Conservation (phyloP, 2,329 filamentous ascomycete genomes). For the Sporothrix brasiliensis region DNA sequence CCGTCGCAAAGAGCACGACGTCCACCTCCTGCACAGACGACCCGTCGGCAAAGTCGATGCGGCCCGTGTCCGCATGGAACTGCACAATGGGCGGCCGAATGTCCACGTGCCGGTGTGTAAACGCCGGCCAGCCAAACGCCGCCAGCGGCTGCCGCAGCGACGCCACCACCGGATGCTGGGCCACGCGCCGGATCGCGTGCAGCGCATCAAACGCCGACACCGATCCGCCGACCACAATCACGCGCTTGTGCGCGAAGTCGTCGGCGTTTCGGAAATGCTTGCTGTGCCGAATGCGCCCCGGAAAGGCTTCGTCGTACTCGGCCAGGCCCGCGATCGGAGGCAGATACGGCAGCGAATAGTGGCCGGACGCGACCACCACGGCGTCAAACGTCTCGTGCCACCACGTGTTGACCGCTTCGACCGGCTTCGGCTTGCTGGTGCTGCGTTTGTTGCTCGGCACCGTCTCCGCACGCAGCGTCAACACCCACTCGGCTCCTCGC, state of each 20-base stretch:
- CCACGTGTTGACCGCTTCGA: slow-evolving; percentile 53
- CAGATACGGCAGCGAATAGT: slow-evolving; percentile 66
- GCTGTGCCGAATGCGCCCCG: slow-evolving; percentile 58
- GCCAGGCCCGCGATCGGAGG: slow-evolving; percentile 50
- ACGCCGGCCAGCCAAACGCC: slow-evolving; percentile 43
- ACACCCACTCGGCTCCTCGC: slow-evolving; percentile 51
- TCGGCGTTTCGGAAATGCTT: slow-evolving; percentile 57
- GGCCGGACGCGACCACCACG: slow-evolving; percentile 67
- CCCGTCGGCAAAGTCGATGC: slow-evolving; percentile 64
- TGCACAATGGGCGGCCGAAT: slow-evolving; percentile 46
- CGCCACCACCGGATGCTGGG: slow-evolving; percentile 1
- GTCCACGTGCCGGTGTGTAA: slow-evolving; percentile 44
- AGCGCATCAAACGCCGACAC: slow-evolving; percentile 61
- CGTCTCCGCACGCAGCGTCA: slow-evolving; percentile 47
- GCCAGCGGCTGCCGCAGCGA: slow-evolving; percentile 1
- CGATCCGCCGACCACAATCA: slow-evolving; percentile 65
- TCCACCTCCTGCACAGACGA: slow-evolving; percentile 59
- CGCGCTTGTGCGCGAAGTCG: slow-evolving; percentile 57
- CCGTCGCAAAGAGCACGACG: slow-evolving; percentile 68
- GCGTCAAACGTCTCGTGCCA: slow-evolving; percentile 66
- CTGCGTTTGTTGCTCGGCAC: too few relatives aligned
- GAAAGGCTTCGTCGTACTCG: slow-evolving; percentile 47
- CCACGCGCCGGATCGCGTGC: slow-evolving; percentile 38
- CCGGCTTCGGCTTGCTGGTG: slow-evolving; percentile 27
- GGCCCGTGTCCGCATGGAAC: slow-evolving; percentile 49